Conservation (phyloP, 1,284 basidiomycete species). For the Ustilago xerochloae region DNA sequence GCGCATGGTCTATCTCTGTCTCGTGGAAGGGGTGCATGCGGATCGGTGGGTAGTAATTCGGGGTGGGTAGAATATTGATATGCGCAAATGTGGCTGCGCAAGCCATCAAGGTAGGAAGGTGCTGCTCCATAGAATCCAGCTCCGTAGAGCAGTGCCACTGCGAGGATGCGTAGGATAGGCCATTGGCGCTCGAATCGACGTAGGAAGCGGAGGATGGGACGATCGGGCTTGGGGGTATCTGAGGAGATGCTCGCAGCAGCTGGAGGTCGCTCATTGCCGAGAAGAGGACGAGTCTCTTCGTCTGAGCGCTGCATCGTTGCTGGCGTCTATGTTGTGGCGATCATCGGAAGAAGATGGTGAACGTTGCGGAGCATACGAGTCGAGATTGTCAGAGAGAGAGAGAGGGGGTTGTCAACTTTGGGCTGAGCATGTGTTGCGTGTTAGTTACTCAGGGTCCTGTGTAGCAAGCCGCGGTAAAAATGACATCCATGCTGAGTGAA, state of each 20-base stretch:
- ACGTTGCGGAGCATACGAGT: too few species aligned
- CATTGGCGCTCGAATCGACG: slow-evolving; percentile 12
- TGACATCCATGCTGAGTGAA: neutral
- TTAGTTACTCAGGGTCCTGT: neutral
- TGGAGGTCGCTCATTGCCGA: slow-evolving; percentile 4
- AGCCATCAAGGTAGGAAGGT: slow-evolving; percentile 40
- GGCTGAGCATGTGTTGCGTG: neutral
- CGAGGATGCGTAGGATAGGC: slow-evolving; percentile 36
- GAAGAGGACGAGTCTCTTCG: slow-evolving; percentile 23
- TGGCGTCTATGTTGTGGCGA: neutral
- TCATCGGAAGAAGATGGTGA: neutral
- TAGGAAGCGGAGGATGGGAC: neutral
- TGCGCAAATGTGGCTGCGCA: slow-evolving; percentile 38
- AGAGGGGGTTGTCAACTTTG: neutral
- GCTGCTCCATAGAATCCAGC: slow-evolving; percentile 30
- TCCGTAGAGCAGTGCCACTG: slow-evolving; percentile 31
- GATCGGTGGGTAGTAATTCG: slow-evolving; percentile 17
- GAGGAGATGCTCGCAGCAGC: slow-evolving; percentile 10
- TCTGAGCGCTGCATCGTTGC: slow-evolving; percentile 20
- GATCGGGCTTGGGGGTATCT: neutral
- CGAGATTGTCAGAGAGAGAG: neutral
- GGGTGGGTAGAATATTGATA: slow-evolving; percentile 41
- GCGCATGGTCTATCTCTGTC: slow-evolving; percentile 45
- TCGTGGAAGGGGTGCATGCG: slow-evolving; percentile 26
- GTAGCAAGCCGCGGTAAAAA: neutral